Evolutionary conservation across 1,139 yeast species (phyloP), one percentile per base, ranked within the genome.

Genomic region (Taphrina confusa): DNA sequence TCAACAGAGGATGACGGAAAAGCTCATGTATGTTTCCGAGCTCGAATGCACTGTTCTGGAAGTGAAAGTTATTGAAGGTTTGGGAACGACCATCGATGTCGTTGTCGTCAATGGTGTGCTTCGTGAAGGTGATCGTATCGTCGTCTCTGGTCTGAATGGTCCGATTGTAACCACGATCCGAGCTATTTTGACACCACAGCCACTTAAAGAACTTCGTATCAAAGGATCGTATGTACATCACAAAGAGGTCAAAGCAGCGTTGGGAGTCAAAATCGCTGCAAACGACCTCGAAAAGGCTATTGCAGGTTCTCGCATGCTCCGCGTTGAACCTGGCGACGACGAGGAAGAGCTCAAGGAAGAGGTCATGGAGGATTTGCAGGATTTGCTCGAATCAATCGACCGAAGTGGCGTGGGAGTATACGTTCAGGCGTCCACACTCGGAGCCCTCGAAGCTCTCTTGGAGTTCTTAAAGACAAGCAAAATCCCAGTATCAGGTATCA

Each of bases 181-280:
- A 72, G 98, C 98, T 0, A 78, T 94, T 67, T 80, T 94, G 70
- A 94, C 99, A 1, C 99, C 99, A 28, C 99, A 95, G 66, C 98
- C 98, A 22, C 78, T 95, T 62, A 84, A 97, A 72, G 99, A 94
- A 75, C 78, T 94, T 74, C 91, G 99, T 76, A 80, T 94, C 74
- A 92, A 92, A 74, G 60, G 60, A 5, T 50, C 61, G 20, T 92
- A 92, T 73, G 82, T 91, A 51, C 98, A 94, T 72, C 92, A 89
- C 76, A 92, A 92, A 74, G 96, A 91, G 75, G 97, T 92, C 65
- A 92, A 91, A 78, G 99, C 99, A 36, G 98, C 99, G 36, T 80
- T 92, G 68, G 99, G 99, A 81, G 97, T 94, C 63, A 92, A 94
- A 80, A 88, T 92, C 73, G 95, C 97, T 62, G 99, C 98, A 42